Base-by-base conservation (phyloP, 495 filamentous ascomycete genomes). In the Stereocaulon alpinum region DNA sequence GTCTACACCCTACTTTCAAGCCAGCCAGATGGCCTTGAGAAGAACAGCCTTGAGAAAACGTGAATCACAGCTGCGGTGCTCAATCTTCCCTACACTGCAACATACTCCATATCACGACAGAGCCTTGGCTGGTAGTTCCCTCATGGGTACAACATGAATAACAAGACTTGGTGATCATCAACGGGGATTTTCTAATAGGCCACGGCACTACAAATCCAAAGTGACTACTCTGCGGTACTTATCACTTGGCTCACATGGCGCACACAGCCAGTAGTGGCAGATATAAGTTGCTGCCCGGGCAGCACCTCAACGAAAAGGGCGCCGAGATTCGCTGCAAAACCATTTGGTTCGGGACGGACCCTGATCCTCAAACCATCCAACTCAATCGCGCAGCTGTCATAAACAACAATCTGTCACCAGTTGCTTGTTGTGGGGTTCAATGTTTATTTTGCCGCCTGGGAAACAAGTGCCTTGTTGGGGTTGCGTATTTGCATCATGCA, bases 1-100 rank as follows among this genome's bases (percentile, higher is more conserved):
- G 87, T 90, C 41, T 82, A 87, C 73, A 95, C 92, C 32, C 81
- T 99, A 40, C 79, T 99, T 51, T 75, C 79, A 50, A 82, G 80
- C 67, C 82, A 86, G 66, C 66, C 71, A 50, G 65, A 72, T 60
- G 42, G 34, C 5, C 1, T 18, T 30, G 22, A n/a, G 6, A 58
- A 55, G 32, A 50, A 24, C 3, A 24, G 24, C 24, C 1, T 18
- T 27, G 22, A 24, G 6, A 58, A 55, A 22, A 50, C 43, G 17
- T 60, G 48, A 60, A 18, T 1, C 4, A 15, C 12, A 1, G 3
- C 20, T 30, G 15, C 40, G 40, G 18, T 5, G 3, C 45, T 20
- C 15, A 20, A 22, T 14, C 32, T 20, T 9, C 48, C 7, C 17
- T 4, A 43, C 10, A n/a, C 17, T 1, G 32, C 10, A n/a, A 42